Conservation (phyloP, 768 basidiomycete genomes). For the Lactarius psammicola region DNA sequence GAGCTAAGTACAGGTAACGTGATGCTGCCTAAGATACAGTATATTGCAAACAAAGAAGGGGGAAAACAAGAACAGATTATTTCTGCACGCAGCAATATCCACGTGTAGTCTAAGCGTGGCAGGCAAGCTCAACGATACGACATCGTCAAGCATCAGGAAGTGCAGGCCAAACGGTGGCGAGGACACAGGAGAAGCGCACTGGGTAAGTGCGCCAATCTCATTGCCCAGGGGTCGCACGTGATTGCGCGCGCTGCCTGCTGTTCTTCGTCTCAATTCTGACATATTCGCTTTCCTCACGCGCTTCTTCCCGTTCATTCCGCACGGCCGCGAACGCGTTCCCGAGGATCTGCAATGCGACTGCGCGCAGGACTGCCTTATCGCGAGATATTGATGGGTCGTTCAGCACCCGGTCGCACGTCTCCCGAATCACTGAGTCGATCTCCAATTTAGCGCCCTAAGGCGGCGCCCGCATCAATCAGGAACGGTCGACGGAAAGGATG, state of each 20-base stretch:
- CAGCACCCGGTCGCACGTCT: constrained; percentile 82
- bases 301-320: constrained; percentile 54
- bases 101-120: neutral
- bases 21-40: constrained; percentile 21
- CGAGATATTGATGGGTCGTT: constrained; percentile 52
- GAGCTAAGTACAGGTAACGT: constrained; percentile 6
- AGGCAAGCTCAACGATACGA: neutral
- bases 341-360: constrained; percentile 78
- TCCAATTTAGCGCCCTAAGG: constrained; percentile 85
- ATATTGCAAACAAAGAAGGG: constrained; percentile 8
- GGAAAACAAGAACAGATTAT: neutral
- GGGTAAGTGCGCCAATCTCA: neutral
- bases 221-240: neutral
- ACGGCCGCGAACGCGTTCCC: constrained; percentile 76
- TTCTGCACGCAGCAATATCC: constrained; percentile 1
- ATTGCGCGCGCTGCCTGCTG: constrained; percentile 46
- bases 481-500: neutral
- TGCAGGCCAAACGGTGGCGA: neutral
- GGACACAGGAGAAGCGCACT: neutral
- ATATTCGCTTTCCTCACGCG: constrained; percentile 69
- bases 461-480: neutral
- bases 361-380: constrained; percentile 65
- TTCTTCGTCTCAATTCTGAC: constrained; percentile 76
- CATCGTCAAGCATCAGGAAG: neutral
- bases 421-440: constrained; percentile 83